phyloP scores from a whole-genome alignment of 1,284 basidiomycete genomes.

The Bjerkandera adusta region DNA sequence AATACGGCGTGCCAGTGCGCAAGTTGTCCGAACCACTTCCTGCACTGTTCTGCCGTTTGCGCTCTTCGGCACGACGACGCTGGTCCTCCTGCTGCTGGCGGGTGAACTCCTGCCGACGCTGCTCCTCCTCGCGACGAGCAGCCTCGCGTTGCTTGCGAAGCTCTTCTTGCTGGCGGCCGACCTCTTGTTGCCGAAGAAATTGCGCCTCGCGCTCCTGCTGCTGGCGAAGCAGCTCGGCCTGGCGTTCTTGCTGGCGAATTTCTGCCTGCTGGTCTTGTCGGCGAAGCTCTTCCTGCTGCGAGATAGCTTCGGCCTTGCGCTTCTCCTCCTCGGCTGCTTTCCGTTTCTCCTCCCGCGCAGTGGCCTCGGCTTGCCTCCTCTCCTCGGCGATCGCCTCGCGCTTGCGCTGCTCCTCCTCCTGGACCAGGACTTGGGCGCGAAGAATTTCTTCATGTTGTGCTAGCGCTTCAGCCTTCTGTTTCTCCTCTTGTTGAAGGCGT shows the following conservation, averaged over 20 bases:
- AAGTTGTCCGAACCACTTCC: slow-evolving; percentile 21
- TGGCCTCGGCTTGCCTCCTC: slow-evolving; percentile 3
- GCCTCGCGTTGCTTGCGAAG: slow-evolving; percentile 9
- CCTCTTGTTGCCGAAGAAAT: slow-evolving; percentile 19
- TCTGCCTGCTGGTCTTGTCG: background rate
- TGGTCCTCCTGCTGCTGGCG: slow-evolving; percentile 13
- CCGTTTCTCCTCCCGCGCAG: slow-evolving; percentile 8
- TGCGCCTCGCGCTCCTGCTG: slow-evolving; percentile 13
- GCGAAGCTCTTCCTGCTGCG: slow-evolving; percentile 11
- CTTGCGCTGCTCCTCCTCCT: slow-evolving; percentile 10
- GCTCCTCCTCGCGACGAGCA: slow-evolving; percentile 11
- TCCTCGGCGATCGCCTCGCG: slow-evolving; percentile 6
- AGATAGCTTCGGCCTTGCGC: slow-evolving; percentile 6
- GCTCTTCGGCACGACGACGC: slow-evolving; percentile 21
- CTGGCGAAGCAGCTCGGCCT: slow-evolving; percentile 14
- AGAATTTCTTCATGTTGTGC: slow-evolving; percentile 12
- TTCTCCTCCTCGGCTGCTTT: slow-evolving; percentile 8
- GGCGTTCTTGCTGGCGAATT: slow-evolving; percentile 3
- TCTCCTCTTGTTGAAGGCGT: slow-evolving; percentile 10
- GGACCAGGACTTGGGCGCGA: background rate
- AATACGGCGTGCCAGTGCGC: slow-evolving; percentile 17
- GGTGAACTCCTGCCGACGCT: slow-evolving; percentile 6
- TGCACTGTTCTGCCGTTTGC: slow-evolving; percentile 29
- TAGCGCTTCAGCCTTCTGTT: slow-evolving; percentile 1
- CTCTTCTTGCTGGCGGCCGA: slow-evolving; percentile 11